A percentile compares a stretch with the other conserved stretches of the same genome.
These are phyloP conservation scores for Hippophae rhamnoides DNA, from an alignment of 306 rosid species.

Conservation along the genomic window DNA sequence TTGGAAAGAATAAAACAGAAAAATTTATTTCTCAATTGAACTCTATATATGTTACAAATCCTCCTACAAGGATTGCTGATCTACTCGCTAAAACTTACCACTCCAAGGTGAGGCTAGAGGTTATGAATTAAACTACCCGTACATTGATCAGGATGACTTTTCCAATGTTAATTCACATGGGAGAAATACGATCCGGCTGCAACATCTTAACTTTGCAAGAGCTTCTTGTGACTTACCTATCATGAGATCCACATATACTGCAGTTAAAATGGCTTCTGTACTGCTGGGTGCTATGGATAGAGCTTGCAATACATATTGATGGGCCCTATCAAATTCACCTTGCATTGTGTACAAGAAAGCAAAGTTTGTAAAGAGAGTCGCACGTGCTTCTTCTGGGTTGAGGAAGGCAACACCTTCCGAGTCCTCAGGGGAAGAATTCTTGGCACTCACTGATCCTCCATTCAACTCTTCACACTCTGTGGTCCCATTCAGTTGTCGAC, in stretches of 20 bases:
- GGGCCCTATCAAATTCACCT: slow-evolving; percentile 71
- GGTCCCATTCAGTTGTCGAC: slow-evolving; percentile 47
- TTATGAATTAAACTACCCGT: slow-evolving; percentile 36
- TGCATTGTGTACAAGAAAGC: slow-evolving; percentile 67
- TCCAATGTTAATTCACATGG: slow-evolving; percentile 53
- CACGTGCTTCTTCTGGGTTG: slow-evolving; percentile 87
- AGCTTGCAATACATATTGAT: slow-evolving; percentile 49
- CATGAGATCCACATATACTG: slow-evolving; percentile 71
- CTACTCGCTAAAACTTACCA: slow-evolving; percentile 62
- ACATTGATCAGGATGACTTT: slow-evolving; percentile 66
- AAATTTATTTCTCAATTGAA: slow-evolving; percentile 88
- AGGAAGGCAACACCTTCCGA: slow-evolving; percentile 41
- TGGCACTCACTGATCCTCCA: slow-evolving; percentile 50
- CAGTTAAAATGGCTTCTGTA: slow-evolving; percentile 72
- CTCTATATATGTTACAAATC: slow-evolving; percentile 89
- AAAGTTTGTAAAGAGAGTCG: slow-evolving; percentile 65
- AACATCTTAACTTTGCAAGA: slow-evolving; percentile 56
- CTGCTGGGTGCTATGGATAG: slow-evolving; percentile 63
- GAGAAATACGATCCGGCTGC: slow-evolving; percentile 64
- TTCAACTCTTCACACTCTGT: slow-evolving; percentile 58
- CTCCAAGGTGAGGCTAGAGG: slow-evolving; percentile 37
- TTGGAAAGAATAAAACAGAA: slow-evolving; percentile 18
- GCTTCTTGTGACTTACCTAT: slow-evolving; percentile 75
- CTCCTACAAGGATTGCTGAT: slow-evolving; percentile 60
- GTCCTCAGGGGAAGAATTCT: slow-evolving; percentile 35